These are phyloP conservation scores for Yarrowia bubula DNA, from an alignment of 805 yeast species.

Conservation along the genomic window DNA sequence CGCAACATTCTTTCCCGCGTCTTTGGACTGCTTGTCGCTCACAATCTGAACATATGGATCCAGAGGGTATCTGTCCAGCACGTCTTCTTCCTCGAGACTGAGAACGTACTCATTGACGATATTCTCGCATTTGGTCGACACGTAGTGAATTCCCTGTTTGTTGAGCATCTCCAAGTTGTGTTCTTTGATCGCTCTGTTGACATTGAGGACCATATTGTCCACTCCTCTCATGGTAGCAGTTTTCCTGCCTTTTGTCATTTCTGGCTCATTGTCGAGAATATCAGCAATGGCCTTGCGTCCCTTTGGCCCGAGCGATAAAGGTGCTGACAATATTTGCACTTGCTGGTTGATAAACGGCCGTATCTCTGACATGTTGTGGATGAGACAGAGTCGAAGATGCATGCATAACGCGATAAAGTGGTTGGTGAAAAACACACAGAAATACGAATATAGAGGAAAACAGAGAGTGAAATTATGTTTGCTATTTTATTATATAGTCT, in stretches of 20 bases:
- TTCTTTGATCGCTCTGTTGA: not conserved
- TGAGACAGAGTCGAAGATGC: no score
- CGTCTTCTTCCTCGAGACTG: not conserved
- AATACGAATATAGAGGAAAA: no score
- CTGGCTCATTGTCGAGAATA: not conserved
- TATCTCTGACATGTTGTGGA: slow-evolving; percentile 6
- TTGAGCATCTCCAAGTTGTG: not conserved
- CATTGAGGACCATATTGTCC: slow-evolving; percentile 9
- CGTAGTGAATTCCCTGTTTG: slow-evolving; percentile 1
- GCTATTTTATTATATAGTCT: no score
- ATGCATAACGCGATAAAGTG: no score
- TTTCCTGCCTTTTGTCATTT: not conserved
- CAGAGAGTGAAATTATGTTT: no score
- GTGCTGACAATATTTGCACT: slow-evolving; percentile 21
- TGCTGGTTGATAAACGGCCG: slow-evolving; percentile 15
- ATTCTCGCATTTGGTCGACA: slow-evolving; percentile 27
- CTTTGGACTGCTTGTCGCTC: not conserved
- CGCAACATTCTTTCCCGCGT: not conserved
- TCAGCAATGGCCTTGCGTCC: not conserved
- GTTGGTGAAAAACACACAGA: no score
- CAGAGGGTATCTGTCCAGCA: not conserved
- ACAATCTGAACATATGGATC: slow-evolving; percentile 4
- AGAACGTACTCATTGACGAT: not conserved
- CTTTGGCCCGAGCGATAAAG: slow-evolving; percentile 11
- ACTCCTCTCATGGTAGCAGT: not conserved